Evolutionary conservation across 176 grass and related monocot species (phyloP).

Genomic region (Rhynchospora pubera): DNA sequence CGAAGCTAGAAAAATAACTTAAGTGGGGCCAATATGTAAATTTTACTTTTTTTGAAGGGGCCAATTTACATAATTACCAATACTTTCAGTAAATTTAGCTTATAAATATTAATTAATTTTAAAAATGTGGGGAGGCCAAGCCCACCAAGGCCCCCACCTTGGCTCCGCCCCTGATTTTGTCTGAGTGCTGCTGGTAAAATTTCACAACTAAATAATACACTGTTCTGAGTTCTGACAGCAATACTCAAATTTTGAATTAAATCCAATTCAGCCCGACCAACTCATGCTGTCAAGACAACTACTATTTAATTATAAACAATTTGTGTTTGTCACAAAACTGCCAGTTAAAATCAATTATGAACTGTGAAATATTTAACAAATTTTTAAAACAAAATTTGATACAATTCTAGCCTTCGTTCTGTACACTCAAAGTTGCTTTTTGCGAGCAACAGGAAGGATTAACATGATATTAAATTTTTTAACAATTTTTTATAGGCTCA

Average conservation of each 20-base stretch:
- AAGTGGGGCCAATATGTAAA: too few species aligned
- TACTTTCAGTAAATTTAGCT: too few species aligned
- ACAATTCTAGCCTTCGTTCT: not conserved
- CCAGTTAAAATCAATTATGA: not conserved
- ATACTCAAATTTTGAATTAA: not conserved
- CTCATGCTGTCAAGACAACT: not conserved
- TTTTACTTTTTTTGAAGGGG: too few species aligned
- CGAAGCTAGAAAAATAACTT: too few species aligned
- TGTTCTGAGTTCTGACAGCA: too few species aligned
- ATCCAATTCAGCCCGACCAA: not conserved
- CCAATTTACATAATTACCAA: too few species aligned
- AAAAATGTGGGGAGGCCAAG: too few species aligned
- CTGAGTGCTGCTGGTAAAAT: too few species aligned
- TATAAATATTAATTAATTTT: too few species aligned
- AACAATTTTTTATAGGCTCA: conserved; percentile 45
- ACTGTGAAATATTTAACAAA: not conserved
- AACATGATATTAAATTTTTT: conserved; percentile 6
- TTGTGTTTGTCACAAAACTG: not conserved
- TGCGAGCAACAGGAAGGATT: not conserved
- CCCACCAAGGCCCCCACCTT: too few species aligned
- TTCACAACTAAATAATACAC: too few species aligned
- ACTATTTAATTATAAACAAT: not conserved
- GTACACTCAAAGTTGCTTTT: not conserved
- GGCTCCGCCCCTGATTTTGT: too few species aligned
- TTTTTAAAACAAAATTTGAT: not conserved